Evolutionary conservation across 345 rosid genomes (phyloP).

Genomic region (Fremontodendron californicum): DNA sequence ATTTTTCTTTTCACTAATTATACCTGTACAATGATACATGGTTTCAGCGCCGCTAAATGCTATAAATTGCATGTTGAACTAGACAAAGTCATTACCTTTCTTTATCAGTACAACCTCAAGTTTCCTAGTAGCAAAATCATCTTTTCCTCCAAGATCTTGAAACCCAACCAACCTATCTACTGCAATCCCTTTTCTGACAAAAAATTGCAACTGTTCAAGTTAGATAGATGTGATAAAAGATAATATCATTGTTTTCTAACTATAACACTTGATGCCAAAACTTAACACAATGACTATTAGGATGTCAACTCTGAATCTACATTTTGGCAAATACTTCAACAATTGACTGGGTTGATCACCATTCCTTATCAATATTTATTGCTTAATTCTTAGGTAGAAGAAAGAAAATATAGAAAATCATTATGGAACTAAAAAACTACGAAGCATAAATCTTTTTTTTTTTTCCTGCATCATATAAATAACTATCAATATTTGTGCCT

Average conservation of each 20-base stretch:
- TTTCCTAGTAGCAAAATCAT: constrained; percentile 58
- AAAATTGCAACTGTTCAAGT: not conserved
- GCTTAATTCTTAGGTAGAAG: not conserved
- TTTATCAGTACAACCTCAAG: constrained; percentile 60
- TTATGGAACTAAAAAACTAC: not conserved
- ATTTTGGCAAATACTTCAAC: not conserved
- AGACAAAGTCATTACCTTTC: constrained; percentile 45
- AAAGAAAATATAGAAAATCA: not conserved
- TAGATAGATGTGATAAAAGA: not conserved
- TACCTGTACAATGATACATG: constrained; percentile 38
- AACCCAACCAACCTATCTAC: constrained; percentile 78
- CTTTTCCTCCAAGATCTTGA: constrained; percentile 83
- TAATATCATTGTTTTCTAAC: not conserved
- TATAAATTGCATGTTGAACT: not conserved
- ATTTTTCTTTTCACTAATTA: constrained; percentile 61
- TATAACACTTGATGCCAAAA: constrained; percentile 13
- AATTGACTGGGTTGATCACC: not conserved
- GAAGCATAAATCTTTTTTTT: not conserved
- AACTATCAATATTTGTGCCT: not conserved
- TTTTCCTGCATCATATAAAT: not conserved
- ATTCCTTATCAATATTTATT: not conserved
- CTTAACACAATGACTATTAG: not conserved
- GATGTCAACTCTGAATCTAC: not conserved
- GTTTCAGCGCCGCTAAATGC: constrained; percentile 4
- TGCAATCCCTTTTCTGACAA: constrained; percentile 67